These are phyloP conservation scores for Prunus mira DNA, from an alignment of 306 rosid species.

Conservation along the genomic window DNA sequence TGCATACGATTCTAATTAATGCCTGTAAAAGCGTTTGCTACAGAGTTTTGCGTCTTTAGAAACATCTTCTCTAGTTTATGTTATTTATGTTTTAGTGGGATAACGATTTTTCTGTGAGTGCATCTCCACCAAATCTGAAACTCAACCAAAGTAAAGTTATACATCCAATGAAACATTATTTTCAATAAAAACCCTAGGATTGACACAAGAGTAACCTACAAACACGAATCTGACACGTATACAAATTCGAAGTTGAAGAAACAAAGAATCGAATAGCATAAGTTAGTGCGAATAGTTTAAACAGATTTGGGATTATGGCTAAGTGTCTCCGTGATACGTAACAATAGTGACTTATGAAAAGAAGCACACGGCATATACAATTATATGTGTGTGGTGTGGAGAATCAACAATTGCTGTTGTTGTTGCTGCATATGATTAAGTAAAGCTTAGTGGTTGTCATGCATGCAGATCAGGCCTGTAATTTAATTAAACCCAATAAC, in stretches of 20 bases:
- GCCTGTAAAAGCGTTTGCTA: not conserved
- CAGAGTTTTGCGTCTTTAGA: not conserved
- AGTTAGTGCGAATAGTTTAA: not conserved
- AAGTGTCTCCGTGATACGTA: constrained; percentile 20
- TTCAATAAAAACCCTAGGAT: not conserved
- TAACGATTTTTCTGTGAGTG: not conserved
- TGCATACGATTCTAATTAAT: not conserved
- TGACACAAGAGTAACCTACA: not conserved
- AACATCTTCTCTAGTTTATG: not conserved
- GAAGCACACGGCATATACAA: not conserved
- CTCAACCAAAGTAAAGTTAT: not conserved
- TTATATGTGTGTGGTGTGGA: constrained; percentile 15
- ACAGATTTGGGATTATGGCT: not conserved
- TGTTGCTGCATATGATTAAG: constrained; percentile 17
- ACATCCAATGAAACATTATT: not conserved
- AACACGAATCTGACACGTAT: not conserved
- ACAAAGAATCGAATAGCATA: not conserved
- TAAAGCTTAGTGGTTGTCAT: constrained; percentile 10
- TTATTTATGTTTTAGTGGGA: not conserved
- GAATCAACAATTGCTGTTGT: constrained; percentile 10
- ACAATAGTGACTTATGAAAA: not conserved
- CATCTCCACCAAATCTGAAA: not conserved
- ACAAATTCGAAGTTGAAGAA: not conserved
- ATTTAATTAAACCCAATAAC: not conserved
- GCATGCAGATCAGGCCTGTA: constrained; percentile 21